These are phyloP conservation scores for Colletotrichum lini DNA, from an alignment of 2,329 filamentous ascomycete genomes.

Conservation along the genomic window DNA sequence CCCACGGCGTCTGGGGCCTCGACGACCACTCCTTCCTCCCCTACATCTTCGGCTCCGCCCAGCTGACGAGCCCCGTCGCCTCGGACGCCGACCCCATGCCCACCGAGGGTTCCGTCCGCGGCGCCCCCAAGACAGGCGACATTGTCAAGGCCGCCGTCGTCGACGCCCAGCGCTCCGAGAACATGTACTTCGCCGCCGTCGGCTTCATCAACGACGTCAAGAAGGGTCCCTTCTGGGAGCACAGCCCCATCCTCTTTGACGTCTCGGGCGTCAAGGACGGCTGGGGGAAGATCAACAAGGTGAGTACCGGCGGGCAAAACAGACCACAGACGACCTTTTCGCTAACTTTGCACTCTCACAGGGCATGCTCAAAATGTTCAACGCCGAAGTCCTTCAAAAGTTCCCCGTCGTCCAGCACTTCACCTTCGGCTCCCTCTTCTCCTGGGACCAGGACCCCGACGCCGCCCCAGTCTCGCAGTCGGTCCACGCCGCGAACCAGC, in stretches of 20 bases:
- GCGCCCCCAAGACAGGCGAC: constrained; percentile 79
- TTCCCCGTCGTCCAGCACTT: constrained; percentile 99
- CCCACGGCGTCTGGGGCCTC: constrained; percentile 98
- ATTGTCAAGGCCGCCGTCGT: constrained; percentile 77
- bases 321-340: not conserved
- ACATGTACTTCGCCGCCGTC: constrained; percentile 95
- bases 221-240: constrained; percentile 95
- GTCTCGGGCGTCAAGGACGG: constrained; percentile 91
- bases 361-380: constrained; percentile 99
- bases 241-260: constrained; percentile 92
- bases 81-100: constrained; percentile 74
- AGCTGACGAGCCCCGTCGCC: constrained; percentile 83
- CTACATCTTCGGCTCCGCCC: constrained; percentile 95
- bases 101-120: constrained; percentile 81
- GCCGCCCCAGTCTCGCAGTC: constrained; percentile 65
- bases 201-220: constrained; percentile 99
- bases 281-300: constrained; percentile 99
- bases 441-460: constrained; percentile 78
- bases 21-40: constrained; percentile 96
- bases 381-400: constrained; percentile 94
- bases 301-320: constrained; percentile 45
- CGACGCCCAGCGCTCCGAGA: constrained; percentile 73
- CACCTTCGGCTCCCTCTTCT: constrained; percentile 84
- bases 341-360: constrained; percentile 48
- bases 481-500: constrained; percentile 72